Evolutionary conservation across 1,284 basidiomycete genomes (phyloP).

Genomic region (Heimioporus retisporus): DNA sequence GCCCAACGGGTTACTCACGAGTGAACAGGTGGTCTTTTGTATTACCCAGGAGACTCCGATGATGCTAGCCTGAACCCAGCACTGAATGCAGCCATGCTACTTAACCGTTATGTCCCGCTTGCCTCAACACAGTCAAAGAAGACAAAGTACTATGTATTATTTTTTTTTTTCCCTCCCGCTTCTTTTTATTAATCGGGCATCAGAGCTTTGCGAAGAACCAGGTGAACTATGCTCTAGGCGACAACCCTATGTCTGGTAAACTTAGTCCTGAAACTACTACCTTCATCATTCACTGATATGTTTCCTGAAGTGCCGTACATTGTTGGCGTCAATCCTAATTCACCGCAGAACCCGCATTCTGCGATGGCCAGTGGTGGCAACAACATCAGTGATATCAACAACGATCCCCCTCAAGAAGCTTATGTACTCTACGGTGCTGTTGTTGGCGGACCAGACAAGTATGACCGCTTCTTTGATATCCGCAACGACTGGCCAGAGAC

Average conservation of each 20-base stretch:
- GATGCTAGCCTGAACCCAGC: constrained; percentile 87
- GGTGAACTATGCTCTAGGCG: constrained; percentile 85
- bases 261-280: not conserved
- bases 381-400: constrained; percentile 76
- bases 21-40: constrained; percentile 77
- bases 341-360: constrained; percentile 90
- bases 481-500: constrained; percentile 86
- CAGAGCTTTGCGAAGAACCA: constrained; percentile 81
- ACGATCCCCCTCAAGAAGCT: constrained; percentile 73
- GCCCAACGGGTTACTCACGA: constrained; percentile 11
- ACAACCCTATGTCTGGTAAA: constrained; percentile 84
- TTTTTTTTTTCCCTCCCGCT: not conserved
- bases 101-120: constrained; percentile 81
- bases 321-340: constrained; percentile 91
- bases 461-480: constrained; percentile 86
- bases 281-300: constrained; percentile 8
- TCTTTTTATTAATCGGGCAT: constrained; percentile 21
- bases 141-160: constrained; percentile 66
- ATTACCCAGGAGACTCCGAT: constrained; percentile 85
- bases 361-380: constrained; percentile 88
- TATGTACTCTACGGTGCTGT: constrained; percentile 90
- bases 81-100: constrained; percentile 86
- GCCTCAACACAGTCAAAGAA: constrained; percentile 72
- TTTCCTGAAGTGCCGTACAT: constrained; percentile 72
- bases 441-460: constrained; percentile 86